These are phyloP conservation scores for Acer campestre DNA, from an alignment of 345 rosid genomes.

Conservation along the genomic window DNA sequence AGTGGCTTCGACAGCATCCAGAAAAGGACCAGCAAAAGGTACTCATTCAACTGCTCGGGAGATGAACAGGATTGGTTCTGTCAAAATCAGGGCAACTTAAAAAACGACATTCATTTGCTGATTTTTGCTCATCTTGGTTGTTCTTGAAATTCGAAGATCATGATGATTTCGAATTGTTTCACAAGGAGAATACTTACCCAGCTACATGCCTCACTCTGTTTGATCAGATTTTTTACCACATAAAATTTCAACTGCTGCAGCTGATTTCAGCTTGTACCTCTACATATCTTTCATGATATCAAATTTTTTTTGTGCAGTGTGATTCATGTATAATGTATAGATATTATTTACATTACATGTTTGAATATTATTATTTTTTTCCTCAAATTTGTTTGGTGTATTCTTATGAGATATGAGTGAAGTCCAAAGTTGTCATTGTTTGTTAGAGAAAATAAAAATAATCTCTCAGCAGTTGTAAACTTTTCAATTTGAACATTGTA, in stretches of 20 bases:
- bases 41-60: slow-evolving; percentile 26
- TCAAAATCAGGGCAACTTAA: slow-evolving; percentile 38
- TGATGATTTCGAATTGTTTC: too few species aligned
- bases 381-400: neutral
- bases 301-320: neutral
- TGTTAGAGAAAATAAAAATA: neutral
- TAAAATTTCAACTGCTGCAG: neutral
- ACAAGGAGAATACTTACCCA: neutral
- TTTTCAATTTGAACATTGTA: neutral
- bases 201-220: neutral
- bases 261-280: neutral
- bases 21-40: slow-evolving; percentile 40
- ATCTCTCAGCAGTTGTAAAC: neutral
- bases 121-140: neutral
- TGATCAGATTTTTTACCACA: neutral
- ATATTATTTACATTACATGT: slow-evolving; percentile 7
- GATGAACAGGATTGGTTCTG: slow-evolving; percentile 32
- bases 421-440: neutral
- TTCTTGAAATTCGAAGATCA: neutral
- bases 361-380: slow-evolving; percentile 11
- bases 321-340: slow-evolving; percentile 21
- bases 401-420: neutral
- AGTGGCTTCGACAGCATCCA: slow-evolving; percentile 36
- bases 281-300: neutral
- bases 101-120: neutral